Base-by-base conservation (phyloP, 306 rosid species). In the Pueraria montana region DNA sequence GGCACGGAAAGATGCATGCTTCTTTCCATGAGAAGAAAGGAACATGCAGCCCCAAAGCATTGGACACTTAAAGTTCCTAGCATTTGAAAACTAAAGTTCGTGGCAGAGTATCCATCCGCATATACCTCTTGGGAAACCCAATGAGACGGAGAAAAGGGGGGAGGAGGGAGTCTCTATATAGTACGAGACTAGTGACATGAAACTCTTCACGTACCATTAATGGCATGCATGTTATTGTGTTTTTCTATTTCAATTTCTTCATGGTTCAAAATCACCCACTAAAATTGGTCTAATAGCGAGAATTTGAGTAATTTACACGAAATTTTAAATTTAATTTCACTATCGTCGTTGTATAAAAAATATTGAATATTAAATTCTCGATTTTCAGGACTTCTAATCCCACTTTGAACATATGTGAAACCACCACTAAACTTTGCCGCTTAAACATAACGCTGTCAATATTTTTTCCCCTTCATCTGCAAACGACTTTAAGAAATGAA, bases 351-450 rank as follows among this genome's bases (percentile, higher is more conserved):
- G 13, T 4, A 3, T 6, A 11, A 46, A 23, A 43, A 24, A 76
- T 40, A 0, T 24, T 59, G 8, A 36, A 20, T 12, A 42, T 13
- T 48, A 78, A 66, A n/a, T 14, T 79, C 30, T 21, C 4, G 1
- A 50, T 12, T 32, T 9, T 38, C 11, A 67, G 32, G 13, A 21
- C 26, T 62, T 26, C 17, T 9, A 52, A 56, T 21, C 13, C 11
- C 23, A 77, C 26, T 61, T 46, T 46, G 30, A 48, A 46, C 58
- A 17, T 64, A 52, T 8, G 72, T 23, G 42, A 46, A 77, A 27
- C 49, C 62, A 48, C 38, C 82, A 78, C 36, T 78, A 46, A 78
- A 63, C 63, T 46, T 63, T 27, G 48, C 72, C 63, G 21, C 49
- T 48, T 24, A 76, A 17, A 76, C 12, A n/a, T 76, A 23, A 43